Evolutionary conservation across 177 flowering plant genomes (phyloP), one percentile per base, ranked within the genome.

Genomic region (Vitis hybrid): DNA sequence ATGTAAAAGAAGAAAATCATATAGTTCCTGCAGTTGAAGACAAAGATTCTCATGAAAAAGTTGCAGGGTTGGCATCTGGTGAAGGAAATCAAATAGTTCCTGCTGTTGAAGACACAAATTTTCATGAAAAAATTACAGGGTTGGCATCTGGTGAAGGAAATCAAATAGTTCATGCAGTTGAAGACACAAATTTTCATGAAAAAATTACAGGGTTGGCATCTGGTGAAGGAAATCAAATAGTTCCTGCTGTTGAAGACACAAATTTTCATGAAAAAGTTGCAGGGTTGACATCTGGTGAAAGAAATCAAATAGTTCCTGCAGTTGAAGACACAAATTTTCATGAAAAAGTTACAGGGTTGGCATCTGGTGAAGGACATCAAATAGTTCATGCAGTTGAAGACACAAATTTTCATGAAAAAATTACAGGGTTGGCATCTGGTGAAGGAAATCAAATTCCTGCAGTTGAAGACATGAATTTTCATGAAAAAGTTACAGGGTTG

Each of bases 1-100:
- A 60, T 24, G 46, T 67, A 5, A 61, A 73, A 51, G 77, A 20
- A 59, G 76, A 71, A 63, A 80, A 68, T 32, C 62, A 75, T 6
- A 30, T 27, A 32, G 63, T 65, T 35, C 65, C 70, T 51, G 57
- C 64, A 41, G 56, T 49, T 56, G 72, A 73, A 56, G 72, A 6
- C 5, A 64, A 59, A 53, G 74, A 80, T 70, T 53, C 10, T 69
- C 71, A 71, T 61, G 77, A 65, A 53, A 73, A 73, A 24, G 72
- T 20, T 14, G 12, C 2, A 57, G 65, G 50, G 17, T 72, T 72
- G 49, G 79, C 27, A 72, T 71, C 77, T 63, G 66, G 46, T 68
- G 69, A 64, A 35, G 46, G 46, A 7, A 35, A 35, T 35, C 46
- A 35, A 35, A 7, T 35, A 35, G 46, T 4, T 35, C 46, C 46